Conservation (phyloP, 148 eudicot species). For the Rhododendron mucronatum region DNA sequence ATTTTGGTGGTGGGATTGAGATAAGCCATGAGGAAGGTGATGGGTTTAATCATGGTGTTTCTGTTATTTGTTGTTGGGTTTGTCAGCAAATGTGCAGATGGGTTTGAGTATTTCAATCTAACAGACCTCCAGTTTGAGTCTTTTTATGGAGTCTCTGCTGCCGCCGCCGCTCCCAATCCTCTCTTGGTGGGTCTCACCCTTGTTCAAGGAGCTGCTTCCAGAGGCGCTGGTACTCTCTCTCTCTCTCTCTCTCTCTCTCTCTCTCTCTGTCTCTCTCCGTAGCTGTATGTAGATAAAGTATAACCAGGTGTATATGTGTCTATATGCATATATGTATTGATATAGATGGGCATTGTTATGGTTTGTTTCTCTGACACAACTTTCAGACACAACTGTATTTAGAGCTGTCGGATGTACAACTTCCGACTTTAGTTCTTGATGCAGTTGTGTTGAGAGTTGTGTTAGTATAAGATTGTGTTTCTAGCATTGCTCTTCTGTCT, state of each 20-base stretch:
- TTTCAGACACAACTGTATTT: neutral
- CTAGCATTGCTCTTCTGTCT: neutral
- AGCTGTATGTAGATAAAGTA: neutral
- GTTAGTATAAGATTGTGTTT: neutral
- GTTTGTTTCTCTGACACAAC: neutral
- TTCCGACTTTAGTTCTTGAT: neutral
- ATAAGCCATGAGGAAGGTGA: constrained; percentile 17
- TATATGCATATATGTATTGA: neutral
- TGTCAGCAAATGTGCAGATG: constrained; percentile 30
- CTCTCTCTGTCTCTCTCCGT: too few relatives aligned
- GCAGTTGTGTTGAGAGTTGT: too few relatives aligned
- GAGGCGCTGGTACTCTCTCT: constrained; percentile 71
- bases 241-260: neutral
- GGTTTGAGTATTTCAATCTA: constrained; percentile 27
- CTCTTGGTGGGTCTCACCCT: constrained; percentile 76
- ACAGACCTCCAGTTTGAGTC: constrained; percentile 33
- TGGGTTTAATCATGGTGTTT: constrained; percentile 13
- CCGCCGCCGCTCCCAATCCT: constrained; percentile 22
- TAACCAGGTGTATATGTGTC: neutral
- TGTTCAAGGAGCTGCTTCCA: constrained; percentile 74
- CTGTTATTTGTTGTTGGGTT: constrained; percentile 18
- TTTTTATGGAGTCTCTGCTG: constrained; percentile 41
- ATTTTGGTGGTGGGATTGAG: neutral
- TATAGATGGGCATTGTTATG: neutral
- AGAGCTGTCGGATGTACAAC: neutral